Evolutionary conservation across 331 rosid genomes (phyloP).

Genomic region (Rosa hybrid): DNA sequence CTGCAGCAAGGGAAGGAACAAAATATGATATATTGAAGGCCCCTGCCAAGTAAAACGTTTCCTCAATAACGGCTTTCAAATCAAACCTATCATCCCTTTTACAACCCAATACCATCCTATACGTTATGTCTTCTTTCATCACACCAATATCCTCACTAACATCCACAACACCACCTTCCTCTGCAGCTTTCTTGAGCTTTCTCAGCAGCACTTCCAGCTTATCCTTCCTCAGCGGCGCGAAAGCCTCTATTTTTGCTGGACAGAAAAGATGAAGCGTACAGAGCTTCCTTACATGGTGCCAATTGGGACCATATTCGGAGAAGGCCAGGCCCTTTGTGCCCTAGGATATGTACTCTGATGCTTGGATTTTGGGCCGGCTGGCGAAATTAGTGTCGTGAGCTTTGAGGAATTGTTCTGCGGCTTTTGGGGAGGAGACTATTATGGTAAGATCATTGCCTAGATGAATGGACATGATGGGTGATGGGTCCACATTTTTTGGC

Average conservation of each 20-base stretch:
- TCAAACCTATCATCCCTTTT: background rate
- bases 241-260: background rate
- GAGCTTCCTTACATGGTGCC: slow-evolving; percentile 40
- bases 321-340: slow-evolving; percentile 27
- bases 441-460: slow-evolving; percentile 32
- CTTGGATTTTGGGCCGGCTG: slow-evolving; percentile 16
- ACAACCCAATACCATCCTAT: slow-evolving; percentile 7
- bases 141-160: background rate
- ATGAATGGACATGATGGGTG: slow-evolving; percentile 38
- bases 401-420: slow-evolving; percentile 21
- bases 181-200: background rate
- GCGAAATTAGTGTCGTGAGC: slow-evolving; percentile 16
- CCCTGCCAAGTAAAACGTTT: background rate
- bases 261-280: slow-evolving; percentile 29
- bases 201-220: background rate
- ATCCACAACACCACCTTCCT: background rate
- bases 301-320: slow-evolving; percentile 34
- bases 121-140: background rate
- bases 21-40: background rate
- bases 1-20: background rate
- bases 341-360: slow-evolving; percentile 10
- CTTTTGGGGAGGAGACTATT: slow-evolving; percentile 22
- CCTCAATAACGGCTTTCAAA: background rate
- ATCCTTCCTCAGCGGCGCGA: slow-evolving; percentile 10
- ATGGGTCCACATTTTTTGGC: slow-evolving; percentile 28